phyloP scores from a whole-genome alignment of 345 rosid genomes.

The Rhizophora mangle region DNA sequence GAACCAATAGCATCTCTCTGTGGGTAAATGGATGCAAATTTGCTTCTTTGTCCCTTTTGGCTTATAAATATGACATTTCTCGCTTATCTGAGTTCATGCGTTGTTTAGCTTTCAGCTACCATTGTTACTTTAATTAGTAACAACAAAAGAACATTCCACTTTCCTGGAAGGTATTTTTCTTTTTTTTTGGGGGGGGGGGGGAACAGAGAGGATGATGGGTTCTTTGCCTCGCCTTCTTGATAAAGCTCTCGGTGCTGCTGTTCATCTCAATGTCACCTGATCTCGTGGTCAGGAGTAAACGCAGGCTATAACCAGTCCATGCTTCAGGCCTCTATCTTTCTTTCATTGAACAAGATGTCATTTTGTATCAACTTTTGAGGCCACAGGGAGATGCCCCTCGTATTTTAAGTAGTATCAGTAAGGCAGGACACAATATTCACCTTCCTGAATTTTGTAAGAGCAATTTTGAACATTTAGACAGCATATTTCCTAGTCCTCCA shows the following conservation, averaged over 20 bases:
- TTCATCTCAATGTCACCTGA: slow-evolving; percentile 45
- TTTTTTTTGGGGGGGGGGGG: too few species aligned
- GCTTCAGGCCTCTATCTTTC: slow-evolving; percentile 9
- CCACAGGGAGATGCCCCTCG: slow-evolving; percentile 52
- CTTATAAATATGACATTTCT: slow-evolving; percentile 11
- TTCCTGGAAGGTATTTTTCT: slow-evolving; percentile 10
- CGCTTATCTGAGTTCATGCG: neutral
- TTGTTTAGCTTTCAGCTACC: neutral
- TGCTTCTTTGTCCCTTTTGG: slow-evolving; percentile 24
- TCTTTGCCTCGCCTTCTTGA: slow-evolving; percentile 76
- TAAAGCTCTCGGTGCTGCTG: slow-evolving; percentile 68
- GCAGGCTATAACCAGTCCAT: slow-evolving; percentile 32
- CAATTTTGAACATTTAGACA: slow-evolving; percentile 46
- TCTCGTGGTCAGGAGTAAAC: slow-evolving; percentile 41
- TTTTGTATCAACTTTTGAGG: slow-evolving; percentile 21
- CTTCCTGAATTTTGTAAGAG: slow-evolving; percentile 30
- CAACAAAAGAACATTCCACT: neutral
- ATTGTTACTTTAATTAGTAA: too few species aligned
- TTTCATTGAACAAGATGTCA: slow-evolving; percentile 2
- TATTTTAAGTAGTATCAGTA: slow-evolving; percentile 44
- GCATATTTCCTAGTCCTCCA: slow-evolving; percentile 64
- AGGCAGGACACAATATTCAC: slow-evolving; percentile 37
- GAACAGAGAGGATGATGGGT: slow-evolving; percentile 54
- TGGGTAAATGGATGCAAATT: slow-evolving; percentile 31
- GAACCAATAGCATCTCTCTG: neutral